phyloP scores from a whole-genome alignment of 352 stramenopile genomes.

The Globisporangium recalcitrans region DNA sequence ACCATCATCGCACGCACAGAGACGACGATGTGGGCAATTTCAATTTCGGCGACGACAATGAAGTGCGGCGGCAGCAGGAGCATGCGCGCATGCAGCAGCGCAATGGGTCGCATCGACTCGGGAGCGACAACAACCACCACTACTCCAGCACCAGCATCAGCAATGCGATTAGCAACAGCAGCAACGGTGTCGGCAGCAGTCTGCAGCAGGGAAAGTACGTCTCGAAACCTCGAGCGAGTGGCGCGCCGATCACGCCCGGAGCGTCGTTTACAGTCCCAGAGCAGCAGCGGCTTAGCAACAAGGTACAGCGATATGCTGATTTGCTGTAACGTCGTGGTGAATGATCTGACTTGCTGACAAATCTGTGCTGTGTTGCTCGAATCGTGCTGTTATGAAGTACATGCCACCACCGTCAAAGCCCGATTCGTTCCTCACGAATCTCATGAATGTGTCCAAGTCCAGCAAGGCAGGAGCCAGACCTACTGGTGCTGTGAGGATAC shows the following conservation, averaged over 20 bases:
- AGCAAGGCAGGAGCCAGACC: not conserved
- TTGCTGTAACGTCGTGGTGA: not conserved
- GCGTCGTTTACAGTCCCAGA: slow-evolving; percentile 10
- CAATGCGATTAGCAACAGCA: not conserved
- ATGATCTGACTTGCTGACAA: not conserved
- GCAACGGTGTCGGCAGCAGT: not conserved
- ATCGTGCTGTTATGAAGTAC: not conserved
- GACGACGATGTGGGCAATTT: slow-evolving; percentile 6
- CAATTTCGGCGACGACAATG: slow-evolving; percentile 10
- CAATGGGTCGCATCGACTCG: not conserved
- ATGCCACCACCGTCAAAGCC: not conserved
- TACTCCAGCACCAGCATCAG: not conserved
- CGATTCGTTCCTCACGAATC: not conserved
- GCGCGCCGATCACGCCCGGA: slow-evolving; percentile 10
- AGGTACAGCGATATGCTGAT: not conserved
- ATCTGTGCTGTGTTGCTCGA: not conserved
- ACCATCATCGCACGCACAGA: not conserved
- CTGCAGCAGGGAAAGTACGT: slow-evolving; percentile 6
- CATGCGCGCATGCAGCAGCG: not conserved
- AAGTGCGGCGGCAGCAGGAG: not conserved
- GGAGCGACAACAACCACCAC: not conserved
- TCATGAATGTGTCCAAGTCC: not conserved
- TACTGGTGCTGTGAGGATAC: not conserved
- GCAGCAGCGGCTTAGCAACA: slow-evolving; percentile 8
- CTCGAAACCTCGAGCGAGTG: slow-evolving; percentile 10